A percentile compares a stretch with the other conserved stretches of the same genome.
phyloP scores from a whole-genome alignment of 306 rosid species.

The Vigna nakashimae region DNA sequence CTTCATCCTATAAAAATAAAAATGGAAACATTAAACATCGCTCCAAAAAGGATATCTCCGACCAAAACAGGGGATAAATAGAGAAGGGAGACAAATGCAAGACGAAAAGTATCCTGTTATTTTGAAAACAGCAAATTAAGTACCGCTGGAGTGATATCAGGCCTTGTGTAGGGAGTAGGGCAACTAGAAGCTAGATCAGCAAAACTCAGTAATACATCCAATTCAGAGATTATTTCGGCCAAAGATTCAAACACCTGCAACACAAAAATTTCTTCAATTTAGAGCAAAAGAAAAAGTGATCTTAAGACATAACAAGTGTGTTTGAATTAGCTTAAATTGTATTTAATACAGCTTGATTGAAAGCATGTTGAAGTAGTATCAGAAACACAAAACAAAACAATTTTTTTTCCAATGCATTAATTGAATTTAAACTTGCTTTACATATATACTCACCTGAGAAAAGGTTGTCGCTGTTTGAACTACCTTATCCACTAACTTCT shows the following conservation, averaged over 20 bases:
- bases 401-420: background rate
- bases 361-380: background rate
- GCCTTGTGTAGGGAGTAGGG: conserved; percentile 92
- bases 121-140: conserved; percentile 35
- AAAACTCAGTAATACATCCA: conserved; percentile 92
- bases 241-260: conserved; percentile 81
- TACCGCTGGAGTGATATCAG: conserved; percentile 84
- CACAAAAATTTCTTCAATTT: conserved; percentile 44
- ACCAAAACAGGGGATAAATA: conserved; percentile 24
- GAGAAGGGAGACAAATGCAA: background rate
- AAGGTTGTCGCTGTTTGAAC: conserved; percentile 77
- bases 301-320: conserved; percentile 25
- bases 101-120: conserved; percentile 21
- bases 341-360: background rate
- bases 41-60: conserved; percentile 15
- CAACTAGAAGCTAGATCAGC: conserved; percentile 93
- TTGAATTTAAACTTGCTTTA: background rate
- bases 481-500: conserved; percentile 75
- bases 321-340: background rate
- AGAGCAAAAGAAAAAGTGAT: conserved; percentile 33
- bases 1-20: conserved; percentile 68
- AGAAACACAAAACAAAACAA: background rate
- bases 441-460: conserved; percentile 66
- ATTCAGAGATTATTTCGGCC: conserved; percentile 81
- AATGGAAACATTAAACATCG: conserved; percentile 34